phyloP scores from a whole-genome alignment of 495 filamentous ascomycete genomes.

The Neurospora sp. region DNA sequence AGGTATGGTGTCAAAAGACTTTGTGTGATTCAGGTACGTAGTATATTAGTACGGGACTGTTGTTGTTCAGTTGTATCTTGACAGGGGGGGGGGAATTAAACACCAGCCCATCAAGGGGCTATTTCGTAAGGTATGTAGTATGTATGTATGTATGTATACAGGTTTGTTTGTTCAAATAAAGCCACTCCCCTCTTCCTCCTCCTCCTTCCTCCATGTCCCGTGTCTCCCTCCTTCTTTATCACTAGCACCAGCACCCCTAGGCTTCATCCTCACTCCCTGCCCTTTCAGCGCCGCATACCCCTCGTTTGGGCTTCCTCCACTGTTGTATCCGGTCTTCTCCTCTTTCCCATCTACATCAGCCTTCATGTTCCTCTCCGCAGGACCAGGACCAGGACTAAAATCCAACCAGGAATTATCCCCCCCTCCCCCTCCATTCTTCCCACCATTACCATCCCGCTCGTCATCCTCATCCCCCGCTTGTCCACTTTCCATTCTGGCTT shows the following conservation, averaged over 20 bases:
- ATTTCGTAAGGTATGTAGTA: too few species aligned
- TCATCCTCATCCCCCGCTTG: not conserved
- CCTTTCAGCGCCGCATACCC: not conserved
- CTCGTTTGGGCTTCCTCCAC: too few species aligned
- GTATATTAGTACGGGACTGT: too few species aligned
- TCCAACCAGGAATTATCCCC: not conserved
- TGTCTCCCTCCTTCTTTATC: not conserved
- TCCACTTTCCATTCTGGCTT: too few species aligned
- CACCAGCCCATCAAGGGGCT: too few species aligned
- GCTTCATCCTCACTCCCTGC: not conserved
- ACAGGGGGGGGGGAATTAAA: too few species aligned
- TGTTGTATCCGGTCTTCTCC: too few species aligned
- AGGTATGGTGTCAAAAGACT: too few species aligned
- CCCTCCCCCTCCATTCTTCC: not conserved
- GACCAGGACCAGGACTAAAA: not conserved
- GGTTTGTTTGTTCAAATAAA: not conserved
- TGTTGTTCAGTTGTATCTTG: too few species aligned
- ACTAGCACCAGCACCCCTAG: not conserved
- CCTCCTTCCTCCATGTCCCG: not conserved
- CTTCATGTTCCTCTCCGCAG: not conserved
- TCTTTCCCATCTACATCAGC: not conserved
- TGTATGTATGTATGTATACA: not conserved
- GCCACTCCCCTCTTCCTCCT: not conserved
- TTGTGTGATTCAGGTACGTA: too few species aligned
- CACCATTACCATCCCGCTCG: not conserved